Evolutionary conservation across 192 early-diverging fungal genomes (phyloP).

Genomic region (Ambispora gerdemannii): DNA sequence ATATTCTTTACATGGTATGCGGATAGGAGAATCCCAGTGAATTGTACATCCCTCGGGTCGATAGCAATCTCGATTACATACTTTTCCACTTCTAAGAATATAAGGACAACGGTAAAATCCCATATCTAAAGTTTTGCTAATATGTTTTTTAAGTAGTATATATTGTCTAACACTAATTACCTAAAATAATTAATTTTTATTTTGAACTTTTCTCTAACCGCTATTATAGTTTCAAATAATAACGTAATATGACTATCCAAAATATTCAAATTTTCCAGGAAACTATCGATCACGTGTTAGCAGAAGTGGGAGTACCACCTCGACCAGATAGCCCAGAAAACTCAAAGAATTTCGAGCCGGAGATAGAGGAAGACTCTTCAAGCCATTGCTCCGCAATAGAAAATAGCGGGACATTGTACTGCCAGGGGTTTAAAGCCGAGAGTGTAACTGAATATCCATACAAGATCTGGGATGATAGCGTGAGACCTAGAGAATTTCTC

Average conservation of each 20-base stretch:
- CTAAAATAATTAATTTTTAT: too few relatives aligned
- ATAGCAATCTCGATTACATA: slow-evolving; percentile 5
- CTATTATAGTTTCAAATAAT: too few relatives aligned
- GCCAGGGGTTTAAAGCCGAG: background rate
- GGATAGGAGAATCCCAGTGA: slow-evolving; percentile 17
- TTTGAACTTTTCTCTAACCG: too few relatives aligned
- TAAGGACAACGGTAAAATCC: background rate
- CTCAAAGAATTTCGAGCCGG: background rate
- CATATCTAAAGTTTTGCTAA: background rate
- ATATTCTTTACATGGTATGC: slow-evolving; percentile 5
- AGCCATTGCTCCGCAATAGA: too few relatives aligned
- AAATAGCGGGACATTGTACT: background rate
- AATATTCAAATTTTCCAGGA: background rate
- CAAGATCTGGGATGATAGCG: too few relatives aligned
- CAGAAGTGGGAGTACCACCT: background rate
- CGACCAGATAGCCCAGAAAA: too few relatives aligned
- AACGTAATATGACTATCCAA: slow-evolving; percentile 13
- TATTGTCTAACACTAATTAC: too few relatives aligned
- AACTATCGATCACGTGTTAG: background rate
- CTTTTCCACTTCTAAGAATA: slow-evolving; percentile 3
- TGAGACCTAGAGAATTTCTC: too few relatives aligned
- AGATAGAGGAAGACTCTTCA: slow-evolving; percentile 9
- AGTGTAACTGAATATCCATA: too few relatives aligned
- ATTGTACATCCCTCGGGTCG: background rate
- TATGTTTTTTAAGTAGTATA: too few relatives aligned